Evolutionary conservation across 306 rosid genomes (phyloP), one percentile per base, ranked within the genome.

Genomic region (Vigna trinervia): DNA sequence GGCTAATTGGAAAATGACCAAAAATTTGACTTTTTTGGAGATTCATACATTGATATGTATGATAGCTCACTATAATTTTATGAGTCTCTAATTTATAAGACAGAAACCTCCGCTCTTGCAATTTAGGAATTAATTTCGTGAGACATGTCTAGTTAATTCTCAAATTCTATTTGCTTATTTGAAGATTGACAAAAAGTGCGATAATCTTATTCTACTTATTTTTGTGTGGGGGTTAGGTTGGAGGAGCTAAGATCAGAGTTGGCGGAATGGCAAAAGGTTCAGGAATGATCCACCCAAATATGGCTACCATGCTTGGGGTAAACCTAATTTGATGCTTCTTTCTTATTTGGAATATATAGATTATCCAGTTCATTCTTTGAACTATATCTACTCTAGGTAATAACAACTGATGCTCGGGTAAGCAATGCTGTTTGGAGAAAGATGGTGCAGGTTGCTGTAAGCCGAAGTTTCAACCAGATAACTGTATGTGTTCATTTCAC

Each of bases 261-360:
- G 99, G 97, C 73, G 99, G 97, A 71, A 95, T 95, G 97, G 93
- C 99, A 47, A 92, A 95, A 80, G 99, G 99, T 74, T 95, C 97
- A 22, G 99, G 99, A 75, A 95, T 95, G 99, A 95, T 95, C 85
- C 99, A 95, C 81, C 99, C 97, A 78, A 90, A 92, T 83, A 95
- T 95, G 98, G 98, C 97, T 80, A 92, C 97, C 81, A 77, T 95
- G 97, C 97, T 95, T 32, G 98, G 97, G 65, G 98, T 92, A 88
- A 59, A 91, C 77, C 76, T 83, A 69, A 76, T 78, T 65, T 66
- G 15, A 13, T 64, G 79, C 62, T 64, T 76, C 65, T 78, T 73
- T 76, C 38, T 61, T 54, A 75, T 69, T 38, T 67, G 47, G 8
- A 76, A 82, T 48, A 54, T 50, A 13, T 65, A 11, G 43, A 36